phyloP scores from a whole-genome alignment of 805 yeast genomes.

The Metschnikowia lunata region DNA sequence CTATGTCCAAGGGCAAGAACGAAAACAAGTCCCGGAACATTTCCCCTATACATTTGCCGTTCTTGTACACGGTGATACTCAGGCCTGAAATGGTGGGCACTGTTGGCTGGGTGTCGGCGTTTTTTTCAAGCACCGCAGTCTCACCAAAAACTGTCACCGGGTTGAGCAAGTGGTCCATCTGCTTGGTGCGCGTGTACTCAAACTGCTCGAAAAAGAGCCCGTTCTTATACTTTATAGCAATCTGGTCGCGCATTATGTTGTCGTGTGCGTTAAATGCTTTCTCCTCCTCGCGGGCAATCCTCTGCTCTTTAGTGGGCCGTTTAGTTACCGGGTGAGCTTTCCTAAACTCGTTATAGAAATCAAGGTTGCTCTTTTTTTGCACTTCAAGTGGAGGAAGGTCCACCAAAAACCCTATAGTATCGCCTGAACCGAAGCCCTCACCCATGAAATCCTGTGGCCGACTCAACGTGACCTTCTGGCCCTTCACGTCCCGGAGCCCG shows the following conservation, averaged over 20 bases:
- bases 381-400: slow-evolving; percentile 53
- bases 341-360: slow-evolving; percentile 16
- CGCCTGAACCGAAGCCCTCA: slow-evolving; percentile 66
- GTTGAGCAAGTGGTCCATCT: slow-evolving; percentile 68
- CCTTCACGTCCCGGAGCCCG: slow-evolving; percentile 76
- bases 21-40: slow-evolving; percentile 67
- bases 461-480: slow-evolving; percentile 72
- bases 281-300: slow-evolving; percentile 16
- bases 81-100: slow-evolving; percentile 53
- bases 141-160: slow-evolving; percentile 72
- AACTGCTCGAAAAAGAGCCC: slow-evolving; percentile 79
- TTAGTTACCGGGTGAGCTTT: slow-evolving; percentile 11
- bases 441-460: slow-evolving; percentile 56
- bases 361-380: slow-evolving; percentile 41
- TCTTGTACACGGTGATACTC: slow-evolving; percentile 63
- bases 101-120: slow-evolving; percentile 27
- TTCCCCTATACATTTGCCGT: slow-evolving; percentile 65
- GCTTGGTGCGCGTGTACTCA: slow-evolving; percentile 67
- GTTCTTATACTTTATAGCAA: slow-evolving; percentile 78
- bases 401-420: slow-evolving; percentile 74
- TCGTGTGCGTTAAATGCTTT: slow-evolving; percentile 7
- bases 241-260: slow-evolving; percentile 72
- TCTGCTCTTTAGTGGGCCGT: slow-evolving; percentile 10
- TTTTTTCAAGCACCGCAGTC: slow-evolving; percentile 52
- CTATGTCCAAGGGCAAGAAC: slow-evolving; percentile 76